phyloP scores from a whole-genome alignment of 208 protist species.

The Trypanosoma theileri region DNA sequence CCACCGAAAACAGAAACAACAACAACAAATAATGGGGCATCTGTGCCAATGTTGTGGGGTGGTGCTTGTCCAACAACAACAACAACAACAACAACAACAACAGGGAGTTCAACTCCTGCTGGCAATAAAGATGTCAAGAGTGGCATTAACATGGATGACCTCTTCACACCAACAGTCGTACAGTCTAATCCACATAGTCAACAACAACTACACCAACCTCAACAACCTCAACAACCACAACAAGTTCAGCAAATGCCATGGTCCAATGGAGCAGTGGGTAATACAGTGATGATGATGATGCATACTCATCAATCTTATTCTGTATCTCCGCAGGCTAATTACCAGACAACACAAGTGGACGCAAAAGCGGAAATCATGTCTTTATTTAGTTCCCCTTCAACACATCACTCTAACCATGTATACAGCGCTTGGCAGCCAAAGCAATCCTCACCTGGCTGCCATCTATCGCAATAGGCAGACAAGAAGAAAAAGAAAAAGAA shows the following conservation, averaged over 20 bases:
- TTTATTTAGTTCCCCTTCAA: slow-evolving; percentile 36
- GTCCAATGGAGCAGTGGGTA: not conserved
- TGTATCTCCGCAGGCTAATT: not conserved
- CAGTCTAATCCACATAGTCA: not conserved
- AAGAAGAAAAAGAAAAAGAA: slow-evolving; percentile 5
- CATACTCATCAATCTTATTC: not conserved
- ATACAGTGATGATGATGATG: too few species aligned
- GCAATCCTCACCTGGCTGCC: slow-evolving; percentile 5
- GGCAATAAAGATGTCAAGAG: not conserved
- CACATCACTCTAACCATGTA: slow-evolving; percentile 9
- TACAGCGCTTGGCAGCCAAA: slow-evolving; percentile 57
- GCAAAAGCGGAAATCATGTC: slow-evolving; percentile 66
- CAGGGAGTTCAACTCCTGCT: not conserved
- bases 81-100: not conserved
- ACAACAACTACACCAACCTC: not conserved
- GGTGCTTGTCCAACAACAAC: not conserved
- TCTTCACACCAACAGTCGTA: slow-evolving; percentile 4
- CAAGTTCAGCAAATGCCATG: not conserved
- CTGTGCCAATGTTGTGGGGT: slow-evolving; percentile 17
- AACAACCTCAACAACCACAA: not conserved
- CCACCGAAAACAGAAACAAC: not conserved
- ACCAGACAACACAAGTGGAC: slow-evolving; percentile 4
- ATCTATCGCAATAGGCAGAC: slow-evolving; percentile 25
- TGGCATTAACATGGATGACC: slow-evolving; percentile 24
- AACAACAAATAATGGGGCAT: not conserved